Evolutionary conservation across 768 basidiomycete genomes (phyloP).

Genomic region (Phaffia australis): DNA sequence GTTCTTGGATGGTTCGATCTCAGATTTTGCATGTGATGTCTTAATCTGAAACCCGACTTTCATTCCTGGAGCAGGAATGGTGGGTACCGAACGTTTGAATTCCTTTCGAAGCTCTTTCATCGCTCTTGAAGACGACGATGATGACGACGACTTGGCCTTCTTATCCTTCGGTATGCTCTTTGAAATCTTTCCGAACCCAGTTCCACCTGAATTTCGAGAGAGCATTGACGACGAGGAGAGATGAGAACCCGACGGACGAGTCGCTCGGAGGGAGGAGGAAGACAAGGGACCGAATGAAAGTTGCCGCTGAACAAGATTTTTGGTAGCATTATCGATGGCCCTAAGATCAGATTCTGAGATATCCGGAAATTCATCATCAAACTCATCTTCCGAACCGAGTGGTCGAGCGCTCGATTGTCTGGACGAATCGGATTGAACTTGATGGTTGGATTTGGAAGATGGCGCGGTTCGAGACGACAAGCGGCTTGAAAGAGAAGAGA

Average conservation of each 20-base stretch:
- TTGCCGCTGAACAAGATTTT: not conserved
- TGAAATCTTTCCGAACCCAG: too few species aligned
- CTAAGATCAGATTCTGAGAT: conserved; percentile 9
- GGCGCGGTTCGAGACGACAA: not conserved
- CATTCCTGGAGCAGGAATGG: conserved; percentile 2
- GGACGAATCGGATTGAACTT: too few species aligned
- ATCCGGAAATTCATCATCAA: conserved; percentile 15
- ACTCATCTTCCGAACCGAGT: conserved; percentile 7
- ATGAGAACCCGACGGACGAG: not conserved
- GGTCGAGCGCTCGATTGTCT: too few species aligned
- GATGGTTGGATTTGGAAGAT: too few species aligned
- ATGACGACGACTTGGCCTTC: too few species aligned
- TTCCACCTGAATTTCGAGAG: too few species aligned
- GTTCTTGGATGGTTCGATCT: not conserved
- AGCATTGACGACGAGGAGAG: not conserved
- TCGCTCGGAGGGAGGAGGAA: conserved; percentile 1
- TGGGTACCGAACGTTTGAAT: not conserved
- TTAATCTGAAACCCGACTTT: conserved; percentile 12
- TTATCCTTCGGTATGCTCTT: too few species aligned
- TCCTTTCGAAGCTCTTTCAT: too few species aligned
- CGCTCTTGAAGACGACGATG: too few species aligned
- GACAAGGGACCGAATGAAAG: not conserved
- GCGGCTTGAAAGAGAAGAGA: conserved; percentile 15
- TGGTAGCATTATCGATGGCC: conserved; percentile 1
- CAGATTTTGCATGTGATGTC: conserved; percentile 9